phyloP scores from a whole-genome alignment of 352 stramenopile genomes.

The Phytopythium vexans region DNA sequence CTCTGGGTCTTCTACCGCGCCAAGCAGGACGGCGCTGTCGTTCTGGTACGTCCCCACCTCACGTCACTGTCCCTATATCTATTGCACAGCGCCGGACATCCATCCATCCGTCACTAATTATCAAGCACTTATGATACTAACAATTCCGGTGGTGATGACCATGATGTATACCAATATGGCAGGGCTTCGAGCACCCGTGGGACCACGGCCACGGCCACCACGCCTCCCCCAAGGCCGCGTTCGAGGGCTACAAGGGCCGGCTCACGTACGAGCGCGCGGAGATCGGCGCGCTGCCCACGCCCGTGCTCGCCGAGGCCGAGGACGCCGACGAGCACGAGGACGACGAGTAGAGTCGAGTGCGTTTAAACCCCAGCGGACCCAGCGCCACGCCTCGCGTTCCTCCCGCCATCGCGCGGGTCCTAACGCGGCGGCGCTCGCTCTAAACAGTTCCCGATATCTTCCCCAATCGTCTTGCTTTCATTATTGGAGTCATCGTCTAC shows the following conservation, averaged over 20 bases:
- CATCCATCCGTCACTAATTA: too few relatives aligned
- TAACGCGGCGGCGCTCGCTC: too few relatives aligned
- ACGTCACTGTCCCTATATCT: background rate
- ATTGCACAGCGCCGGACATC: too few relatives aligned
- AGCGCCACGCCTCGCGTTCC: background rate
- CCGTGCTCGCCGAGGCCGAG: slow-evolving; percentile 51
- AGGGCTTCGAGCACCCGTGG: slow-evolving; percentile 87
- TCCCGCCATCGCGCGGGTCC: too few relatives aligned
- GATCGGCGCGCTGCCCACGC: slow-evolving; percentile 53
- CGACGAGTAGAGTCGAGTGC: background rate
- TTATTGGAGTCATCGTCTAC: background rate
- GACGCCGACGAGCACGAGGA: slow-evolving; percentile 32
- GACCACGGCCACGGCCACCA: slow-evolving; percentile 67
- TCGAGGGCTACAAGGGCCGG: slow-evolving; percentile 36
- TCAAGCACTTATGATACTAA: too few relatives aligned
- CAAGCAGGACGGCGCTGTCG: slow-evolving; percentile 80
- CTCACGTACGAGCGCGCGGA: slow-evolving; percentile 69
- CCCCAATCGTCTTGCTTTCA: background rate
- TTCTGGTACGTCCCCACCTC: slow-evolving; percentile 49
- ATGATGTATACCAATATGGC: slow-evolving; percentile 1
- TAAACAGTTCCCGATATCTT: too few relatives aligned
- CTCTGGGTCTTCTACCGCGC: slow-evolving; percentile 89
- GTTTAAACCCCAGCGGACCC: slow-evolving; percentile 4
- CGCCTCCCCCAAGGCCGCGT: slow-evolving; percentile 28
- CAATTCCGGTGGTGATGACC: background rate